Evolutionary conservation across 1,284 basidiomycete species (phyloP).

Genomic region (Sporisorium exsertum): DNA sequence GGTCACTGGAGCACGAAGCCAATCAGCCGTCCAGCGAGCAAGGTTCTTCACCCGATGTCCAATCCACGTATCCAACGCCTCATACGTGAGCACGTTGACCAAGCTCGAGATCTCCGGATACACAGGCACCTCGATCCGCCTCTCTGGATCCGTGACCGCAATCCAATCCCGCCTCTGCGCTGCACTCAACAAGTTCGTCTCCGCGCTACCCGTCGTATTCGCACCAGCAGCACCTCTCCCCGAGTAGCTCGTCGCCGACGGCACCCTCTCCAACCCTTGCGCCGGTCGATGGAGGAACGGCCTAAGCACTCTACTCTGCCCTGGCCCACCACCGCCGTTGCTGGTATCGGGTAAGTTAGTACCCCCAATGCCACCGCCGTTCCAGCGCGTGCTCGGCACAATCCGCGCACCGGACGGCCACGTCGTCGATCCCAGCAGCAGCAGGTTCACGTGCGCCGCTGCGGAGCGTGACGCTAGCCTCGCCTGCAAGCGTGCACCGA

Average conservation of each 20-base stretch:
- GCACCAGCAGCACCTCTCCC: neutral
- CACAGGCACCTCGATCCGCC: slow-evolving; percentile 37
- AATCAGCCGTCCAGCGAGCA: slow-evolving; percentile 13
- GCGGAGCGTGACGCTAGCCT: slow-evolving; percentile 14
- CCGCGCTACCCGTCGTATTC: neutral
- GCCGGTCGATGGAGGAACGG: slow-evolving; percentile 9
- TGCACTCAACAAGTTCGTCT: neutral
- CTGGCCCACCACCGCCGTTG: neutral
- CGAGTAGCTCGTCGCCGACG: neutral
- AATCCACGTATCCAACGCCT: slow-evolving; percentile 26
- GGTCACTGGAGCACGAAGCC: neutral
- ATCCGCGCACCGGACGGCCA: slow-evolving; percentile 35
- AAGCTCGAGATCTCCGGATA: slow-evolving; percentile 38
- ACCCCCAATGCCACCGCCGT: slow-evolving; percentile 42
- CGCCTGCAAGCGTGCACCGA: slow-evolving; percentile 26
- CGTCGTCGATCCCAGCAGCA: slow-evolving; percentile 23
- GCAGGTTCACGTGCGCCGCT: slow-evolving; percentile 8
- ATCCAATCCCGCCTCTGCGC: slow-evolving; percentile 49
- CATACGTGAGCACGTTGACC: slow-evolving; percentile 29
- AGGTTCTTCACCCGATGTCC: slow-evolving; percentile 9
- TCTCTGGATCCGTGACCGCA: slow-evolving; percentile 39
- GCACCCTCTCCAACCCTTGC: neutral
- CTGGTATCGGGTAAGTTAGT: slow-evolving; percentile 27
- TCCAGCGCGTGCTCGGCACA: slow-evolving; percentile 36
- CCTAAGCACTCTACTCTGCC: slow-evolving; percentile 3